Evolutionary conservation across 2,329 filamentous ascomycete species (phyloP).

Genomic region (Sphaerulina vaccinii): DNA sequence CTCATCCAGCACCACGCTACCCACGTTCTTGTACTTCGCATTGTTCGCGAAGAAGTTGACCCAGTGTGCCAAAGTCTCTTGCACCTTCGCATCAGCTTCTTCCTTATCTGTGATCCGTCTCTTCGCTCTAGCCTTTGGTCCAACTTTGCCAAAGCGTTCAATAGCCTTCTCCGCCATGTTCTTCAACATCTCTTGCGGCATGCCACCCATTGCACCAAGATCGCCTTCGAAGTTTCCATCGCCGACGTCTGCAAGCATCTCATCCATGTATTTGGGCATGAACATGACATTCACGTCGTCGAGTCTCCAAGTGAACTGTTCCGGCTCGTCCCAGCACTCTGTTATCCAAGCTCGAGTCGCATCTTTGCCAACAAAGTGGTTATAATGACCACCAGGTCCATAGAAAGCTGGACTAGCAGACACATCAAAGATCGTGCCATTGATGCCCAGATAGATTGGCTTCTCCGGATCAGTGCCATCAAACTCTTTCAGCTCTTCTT

Average conservation of each 20-base stretch:
- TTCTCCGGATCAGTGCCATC: slow-evolving; percentile 29
- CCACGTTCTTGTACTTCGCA: slow-evolving; percentile 30
- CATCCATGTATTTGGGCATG: slow-evolving; percentile 33
- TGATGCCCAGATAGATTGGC: slow-evolving; percentile 35
- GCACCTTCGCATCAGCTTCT: slow-evolving; percentile 62
- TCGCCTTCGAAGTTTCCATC: slow-evolving; percentile 22
- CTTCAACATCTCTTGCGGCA: slow-evolving; percentile 25
- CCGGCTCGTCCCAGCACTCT: slow-evolving; percentile 33
- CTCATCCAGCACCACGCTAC: slow-evolving; percentile 26
- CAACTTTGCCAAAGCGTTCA: slow-evolving; percentile 28
- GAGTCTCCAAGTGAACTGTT: slow-evolving; percentile 31
- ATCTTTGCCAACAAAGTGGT: slow-evolving; percentile 34
- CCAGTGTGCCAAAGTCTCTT: slow-evolving; percentile 61
- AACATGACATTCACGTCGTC: slow-evolving; percentile 33
- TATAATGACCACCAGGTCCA: slow-evolving; percentile 34
- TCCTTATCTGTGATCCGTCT: slow-evolving; percentile 24
- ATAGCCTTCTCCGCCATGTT: slow-evolving; percentile 32
- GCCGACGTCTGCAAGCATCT: slow-evolving; percentile 25
- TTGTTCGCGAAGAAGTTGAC: slow-evolving; percentile 48
- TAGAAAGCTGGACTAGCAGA: slow-evolving; percentile 32
- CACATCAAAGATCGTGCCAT: slow-evolving; percentile 37
- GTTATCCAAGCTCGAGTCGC: slow-evolving; percentile 36
- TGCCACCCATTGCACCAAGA: slow-evolving; percentile 22
- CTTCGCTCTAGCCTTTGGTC: slow-evolving; percentile 23
- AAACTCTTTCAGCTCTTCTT: slow-evolving; percentile 28